These are phyloP conservation scores for Xylaria sp. DNA, from an alignment of 2,329 filamentous ascomycete species.

Conservation along the genomic window DNA sequence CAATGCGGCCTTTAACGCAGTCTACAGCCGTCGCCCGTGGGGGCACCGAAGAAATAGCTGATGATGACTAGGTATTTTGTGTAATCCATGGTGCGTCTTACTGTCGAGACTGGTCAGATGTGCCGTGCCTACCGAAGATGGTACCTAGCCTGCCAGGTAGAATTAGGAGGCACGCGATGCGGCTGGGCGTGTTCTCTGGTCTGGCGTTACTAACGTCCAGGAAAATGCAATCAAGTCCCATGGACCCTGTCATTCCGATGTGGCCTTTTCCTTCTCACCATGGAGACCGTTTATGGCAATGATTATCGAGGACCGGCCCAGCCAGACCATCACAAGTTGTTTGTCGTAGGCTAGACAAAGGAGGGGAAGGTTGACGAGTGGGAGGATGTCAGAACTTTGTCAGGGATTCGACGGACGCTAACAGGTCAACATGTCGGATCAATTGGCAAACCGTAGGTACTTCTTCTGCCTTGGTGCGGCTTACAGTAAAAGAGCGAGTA, in stretches of 20 bases:
- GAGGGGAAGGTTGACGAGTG: slow-evolving; percentile 18
- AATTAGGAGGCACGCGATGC: slow-evolving; percentile 4
- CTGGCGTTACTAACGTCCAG: slow-evolving; percentile 5
- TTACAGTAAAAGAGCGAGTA: slow-evolving; percentile 3
- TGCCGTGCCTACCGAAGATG: slow-evolving; percentile 2
- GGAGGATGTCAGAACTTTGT: neutral
- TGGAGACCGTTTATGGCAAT: slow-evolving; percentile 17
- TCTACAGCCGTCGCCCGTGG: neutral
- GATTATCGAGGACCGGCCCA: slow-evolving; percentile 20
- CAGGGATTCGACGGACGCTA: slow-evolving; percentile 14
- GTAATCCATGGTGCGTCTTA: neutral
- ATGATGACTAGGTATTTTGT: neutral
- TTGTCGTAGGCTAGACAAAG: slow-evolving; percentile 26
- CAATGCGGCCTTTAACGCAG: neutral
- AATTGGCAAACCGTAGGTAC: slow-evolving; percentile 9
- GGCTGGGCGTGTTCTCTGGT: slow-evolving; percentile 10
- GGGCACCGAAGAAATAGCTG: neutral
- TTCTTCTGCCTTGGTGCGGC: slow-evolving; percentile 2
- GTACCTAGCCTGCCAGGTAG: slow-evolving; percentile 9
- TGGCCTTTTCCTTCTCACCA: slow-evolving; percentile 20
- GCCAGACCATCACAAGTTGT: slow-evolving; percentile 8
- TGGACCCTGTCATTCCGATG: slow-evolving; percentile 24
- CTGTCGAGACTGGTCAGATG: slow-evolving; percentile 2
- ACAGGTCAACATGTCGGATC: slow-evolving; percentile 9
- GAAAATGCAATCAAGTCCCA: slow-evolving; percentile 17